A percentile compares a stretch with the other conserved stretches of the same genome.
Evolutionary conservation across 345 rosid genomes (phyloP).

Genomic region (Noccaea caerulescens): DNA sequence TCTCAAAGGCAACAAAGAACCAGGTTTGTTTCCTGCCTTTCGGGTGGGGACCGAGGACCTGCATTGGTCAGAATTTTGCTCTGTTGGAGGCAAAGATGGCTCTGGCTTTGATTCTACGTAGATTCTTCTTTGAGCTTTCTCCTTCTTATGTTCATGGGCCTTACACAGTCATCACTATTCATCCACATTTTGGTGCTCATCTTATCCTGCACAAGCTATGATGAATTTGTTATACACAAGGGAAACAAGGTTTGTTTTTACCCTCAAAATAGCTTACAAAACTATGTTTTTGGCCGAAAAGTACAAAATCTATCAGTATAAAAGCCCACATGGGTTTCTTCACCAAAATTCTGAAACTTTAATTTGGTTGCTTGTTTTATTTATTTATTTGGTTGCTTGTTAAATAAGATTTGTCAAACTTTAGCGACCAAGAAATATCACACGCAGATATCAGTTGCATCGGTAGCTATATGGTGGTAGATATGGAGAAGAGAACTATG

Average conservation of each 20-base stretch:
- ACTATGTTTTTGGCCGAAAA: too few relatives aligned
- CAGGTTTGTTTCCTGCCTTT: conserved; percentile 57
- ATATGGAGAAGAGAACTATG: too few relatives aligned
- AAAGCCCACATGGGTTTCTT: too few relatives aligned
- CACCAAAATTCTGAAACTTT: too few relatives aligned
- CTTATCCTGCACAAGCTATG: conserved; percentile 43
- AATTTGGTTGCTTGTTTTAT: too few relatives aligned
- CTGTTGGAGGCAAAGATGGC: conserved; percentile 62
- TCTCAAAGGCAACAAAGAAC: conserved; percentile 60
- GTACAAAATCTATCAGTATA: too few relatives aligned
- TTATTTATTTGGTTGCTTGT: too few relatives aligned
- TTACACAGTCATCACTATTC: conserved; percentile 39
- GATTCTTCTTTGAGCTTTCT: conserved; percentile 57
- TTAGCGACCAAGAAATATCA: too few relatives aligned
- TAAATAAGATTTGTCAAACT: too few relatives aligned
- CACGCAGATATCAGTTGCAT: too few relatives aligned
- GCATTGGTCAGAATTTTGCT: conserved; percentile 69
- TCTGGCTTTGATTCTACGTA: conserved; percentile 53
- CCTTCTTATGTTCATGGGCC: conserved; percentile 61
- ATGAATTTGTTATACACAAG: conserved; percentile 14
- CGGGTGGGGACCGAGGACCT: conserved; percentile 62
- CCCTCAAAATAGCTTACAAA: too few relatives aligned
- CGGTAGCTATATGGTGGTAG: too few relatives aligned
- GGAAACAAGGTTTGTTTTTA: neutral
- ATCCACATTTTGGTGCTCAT: conserved; percentile 56